Percentiles rank a stretch among this genome's conserved stretches.
phyloP scores from a whole-genome alignment of 768 basidiomycete genomes.

The Termitomyces sp. region DNA sequence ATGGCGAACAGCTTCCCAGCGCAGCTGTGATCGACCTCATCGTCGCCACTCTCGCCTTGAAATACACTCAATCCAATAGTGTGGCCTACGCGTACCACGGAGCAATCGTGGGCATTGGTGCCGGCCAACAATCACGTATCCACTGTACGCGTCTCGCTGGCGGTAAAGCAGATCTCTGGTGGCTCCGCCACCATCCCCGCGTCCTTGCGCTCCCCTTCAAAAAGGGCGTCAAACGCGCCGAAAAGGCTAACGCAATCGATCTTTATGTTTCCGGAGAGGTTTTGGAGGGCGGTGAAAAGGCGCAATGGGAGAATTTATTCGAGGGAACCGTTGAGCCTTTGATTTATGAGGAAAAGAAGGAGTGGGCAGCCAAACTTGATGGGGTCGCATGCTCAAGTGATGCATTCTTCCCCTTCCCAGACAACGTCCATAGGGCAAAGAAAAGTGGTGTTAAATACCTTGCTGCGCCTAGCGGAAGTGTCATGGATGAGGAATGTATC shows the following conservation, averaged over 20 bases:
- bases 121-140: constrained; percentile 97
- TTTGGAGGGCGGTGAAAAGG: constrained; percentile 83
- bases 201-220: constrained; percentile 94
- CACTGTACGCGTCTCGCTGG: constrained; percentile 99
- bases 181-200: constrained; percentile 94
- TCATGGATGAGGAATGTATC: constrained; percentile 97
- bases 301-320: constrained; percentile 88
- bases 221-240: constrained; percentile 94
- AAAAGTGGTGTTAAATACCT: constrained; percentile 92
- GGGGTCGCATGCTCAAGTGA: constrained; percentile 93
- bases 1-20: constrained; percentile 53
- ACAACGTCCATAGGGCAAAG: constrained; percentile 91
- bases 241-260: constrained; percentile 98
- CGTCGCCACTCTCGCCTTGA: constrained; percentile 93
- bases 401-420: constrained; percentile 99
- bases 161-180: constrained; percentile 98
- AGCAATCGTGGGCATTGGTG: constrained; percentile 91
- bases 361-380: constrained; percentile 69
- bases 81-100: constrained; percentile 94
- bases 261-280: constrained; percentile 89
- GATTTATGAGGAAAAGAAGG: constrained; percentile 61
- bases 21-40: constrained; percentile 85
- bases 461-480: constrained; percentile 87
- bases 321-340: constrained; percentile 64
- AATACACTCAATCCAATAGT: constrained; percentile 99